Base-by-base conservation (phyloP, 352 stramenopile genomes). In the Vaucheria bursata region DNA sequence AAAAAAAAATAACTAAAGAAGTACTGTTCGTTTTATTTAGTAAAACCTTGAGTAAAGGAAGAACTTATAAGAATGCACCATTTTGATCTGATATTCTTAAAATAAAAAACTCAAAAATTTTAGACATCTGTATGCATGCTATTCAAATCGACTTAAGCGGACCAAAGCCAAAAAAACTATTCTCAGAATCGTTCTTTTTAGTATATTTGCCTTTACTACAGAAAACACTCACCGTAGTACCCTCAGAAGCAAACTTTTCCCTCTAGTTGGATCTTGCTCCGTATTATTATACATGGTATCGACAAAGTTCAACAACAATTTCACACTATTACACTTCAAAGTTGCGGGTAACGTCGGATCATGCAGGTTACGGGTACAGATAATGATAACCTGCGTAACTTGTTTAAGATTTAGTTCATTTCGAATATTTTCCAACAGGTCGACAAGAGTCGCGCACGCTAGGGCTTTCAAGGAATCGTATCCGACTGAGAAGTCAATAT, bases 361-460 rank as follows among this genome's bases (percentile, higher is more conserved):
- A 59, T 86, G 78, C 70, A 96, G 95, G n/a, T 93, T 88, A 76
- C 93, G 92, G 73, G 89, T 89, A 75, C 95, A 7, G 32, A 80
- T 68, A 50, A 77, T 67, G 50, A 80, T 80, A 52, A 98, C 96
- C 39, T 89, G 90, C 67, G 90, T 94, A 65, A 98, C 90, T 87
- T 99, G 96, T 0, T 84, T 49, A n/a, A 98, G 84, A 67, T 88
- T 97, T 45, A 99, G 87, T 84, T 91, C 90, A n/a, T 92, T 89
- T 35, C 93, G 89, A 45, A 98, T 92, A 73, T 98, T 91, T 74
- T 97, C 92, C n/a, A 98, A 91, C 84, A 99, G 94, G 86, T 98
- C 95, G 0, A 94, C 95, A 3, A 99, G 86, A 34, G 93, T 97
- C 29, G 92, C 97, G 84, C 98, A 98, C 38, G 91, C 94, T 33